phyloP scores from a whole-genome alignment of 78 protist genomes.

The Abeoforma whisleri region DNA sequence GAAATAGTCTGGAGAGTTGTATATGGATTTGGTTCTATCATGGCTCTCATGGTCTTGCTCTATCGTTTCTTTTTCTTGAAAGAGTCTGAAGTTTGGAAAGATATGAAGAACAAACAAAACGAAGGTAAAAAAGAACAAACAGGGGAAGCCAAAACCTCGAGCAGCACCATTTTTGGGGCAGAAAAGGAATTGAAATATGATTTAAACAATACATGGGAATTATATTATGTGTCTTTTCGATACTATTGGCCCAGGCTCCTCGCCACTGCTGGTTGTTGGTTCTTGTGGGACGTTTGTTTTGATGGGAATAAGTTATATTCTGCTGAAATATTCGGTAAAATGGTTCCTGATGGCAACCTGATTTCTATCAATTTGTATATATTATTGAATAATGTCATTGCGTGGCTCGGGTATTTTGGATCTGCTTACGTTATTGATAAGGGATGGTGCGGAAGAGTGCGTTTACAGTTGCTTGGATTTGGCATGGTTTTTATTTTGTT shows the following conservation, averaged over 20 bases:
- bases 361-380: conserved; percentile 27
- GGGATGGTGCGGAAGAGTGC: neutral
- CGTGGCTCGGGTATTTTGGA: neutral
- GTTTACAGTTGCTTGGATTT: conserved; percentile 28
- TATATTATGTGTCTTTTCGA: neutral
- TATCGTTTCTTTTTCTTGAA: conserved; percentile 4
- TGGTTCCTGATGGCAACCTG: neutral
- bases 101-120: neutral
- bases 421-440: conserved; percentile 16
- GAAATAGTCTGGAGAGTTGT: conserved; percentile 24
- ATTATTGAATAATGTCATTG: conserved; percentile 17
- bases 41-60: neutral
- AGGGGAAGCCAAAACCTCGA: no score
- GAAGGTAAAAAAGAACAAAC: neutral
- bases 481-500: conserved; percentile 3
- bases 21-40: conserved; percentile 11
- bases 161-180: no score
- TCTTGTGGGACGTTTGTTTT: conserved; percentile 2
- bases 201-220: neutral
- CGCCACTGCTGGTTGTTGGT: conserved; percentile 34
- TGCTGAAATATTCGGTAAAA: neutral
- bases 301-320: conserved; percentile 6
- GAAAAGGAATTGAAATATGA: neutral
- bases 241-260: conserved; percentile 13
- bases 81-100: conserved; percentile 16